Base-by-base conservation (phyloP, 148 eudicot genomes). In the Vaccinium macrocarpon region DNA sequence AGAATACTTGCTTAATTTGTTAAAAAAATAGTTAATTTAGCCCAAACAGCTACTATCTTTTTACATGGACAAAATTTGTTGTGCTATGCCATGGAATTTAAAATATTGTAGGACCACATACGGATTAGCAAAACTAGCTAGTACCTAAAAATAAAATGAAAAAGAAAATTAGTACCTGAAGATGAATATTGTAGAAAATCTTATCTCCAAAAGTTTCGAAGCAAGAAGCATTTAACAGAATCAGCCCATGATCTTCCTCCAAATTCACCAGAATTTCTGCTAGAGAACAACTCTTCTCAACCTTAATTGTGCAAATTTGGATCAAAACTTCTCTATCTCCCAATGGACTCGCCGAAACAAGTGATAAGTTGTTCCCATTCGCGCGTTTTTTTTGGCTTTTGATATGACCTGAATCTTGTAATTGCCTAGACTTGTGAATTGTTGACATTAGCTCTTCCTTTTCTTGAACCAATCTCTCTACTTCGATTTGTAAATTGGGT, bases 401-500 rank as follows among this genome's bases (percentile, higher is more conserved):
- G 5, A 0, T 12, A 49, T 21, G 5, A 82, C 6, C 52, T 19
- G 6, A 6, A 21, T 76, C 79, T 81, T 81, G 72, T 25, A 66
- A 23, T 86, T 81, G 64, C 80, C 64, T 75, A 6, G 80, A 76
- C 72, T 66, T 25, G 10, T 71, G 42, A 27, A 64, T 73, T 23
- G 79, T 89, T 73, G 87, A 68, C 14, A 82, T 74, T 21, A 92
- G 85, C 72, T 81, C 86, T 78, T 92, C 92, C 82, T 93, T 94
- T 84, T 83, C 86, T 3, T 82, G 64, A 55, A 55, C 55, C 9
- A 96, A 84, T 38, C 83, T 83, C 18, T 89, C 91, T 68, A 94
- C 90, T 88, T 96, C 93, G 73, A 86, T 92, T 79, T 91, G 94
- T 75, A 96, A 88, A 70, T 96, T 93, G 0, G 98, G 99, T 85